Conservation (phyloP, 2,329 filamentous ascomycete species). For the Neopestalotiopsis sp. region DNA sequence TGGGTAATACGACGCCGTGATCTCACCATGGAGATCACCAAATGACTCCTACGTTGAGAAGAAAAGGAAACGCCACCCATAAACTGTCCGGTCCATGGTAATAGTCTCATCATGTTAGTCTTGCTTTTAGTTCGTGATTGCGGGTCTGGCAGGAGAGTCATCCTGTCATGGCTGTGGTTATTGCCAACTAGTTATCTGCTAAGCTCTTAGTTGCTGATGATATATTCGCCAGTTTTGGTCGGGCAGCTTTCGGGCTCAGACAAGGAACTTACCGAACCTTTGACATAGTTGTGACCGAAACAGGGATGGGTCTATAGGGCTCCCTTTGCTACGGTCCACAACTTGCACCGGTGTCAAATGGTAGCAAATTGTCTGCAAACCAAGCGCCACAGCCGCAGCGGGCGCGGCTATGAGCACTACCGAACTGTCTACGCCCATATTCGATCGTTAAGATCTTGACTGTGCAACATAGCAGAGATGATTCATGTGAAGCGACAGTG, state of each 20-base stretch:
- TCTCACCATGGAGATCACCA: no score
- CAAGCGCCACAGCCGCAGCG: not conserved
- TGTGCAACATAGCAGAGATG: not conserved
- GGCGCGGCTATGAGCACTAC: not conserved
- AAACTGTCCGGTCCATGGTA: not conserved
- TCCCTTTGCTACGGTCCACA: not conserved
- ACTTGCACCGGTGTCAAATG: not conserved
- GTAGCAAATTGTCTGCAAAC: not conserved
- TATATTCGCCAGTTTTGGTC: not conserved
- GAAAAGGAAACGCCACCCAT: not conserved
- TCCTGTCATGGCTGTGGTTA: no score
- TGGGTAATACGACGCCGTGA: no score
- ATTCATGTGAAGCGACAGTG: not conserved
- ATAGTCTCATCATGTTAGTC: no score
- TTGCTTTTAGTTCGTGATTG: no score
- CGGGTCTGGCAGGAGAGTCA: no score
- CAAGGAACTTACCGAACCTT: not conserved
- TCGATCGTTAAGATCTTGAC: not conserved
- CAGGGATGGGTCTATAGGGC: not conserved
- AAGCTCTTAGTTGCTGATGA: not conserved
- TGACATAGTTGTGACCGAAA: not conserved
- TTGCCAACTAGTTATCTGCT: no score
- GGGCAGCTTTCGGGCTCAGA: no score
- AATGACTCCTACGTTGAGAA: no score
- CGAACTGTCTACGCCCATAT: not conserved